phyloP scores from a whole-genome alignment of 2,329 filamentous ascomycete genomes.

The Paraphaeosphaeria minitans region DNA sequence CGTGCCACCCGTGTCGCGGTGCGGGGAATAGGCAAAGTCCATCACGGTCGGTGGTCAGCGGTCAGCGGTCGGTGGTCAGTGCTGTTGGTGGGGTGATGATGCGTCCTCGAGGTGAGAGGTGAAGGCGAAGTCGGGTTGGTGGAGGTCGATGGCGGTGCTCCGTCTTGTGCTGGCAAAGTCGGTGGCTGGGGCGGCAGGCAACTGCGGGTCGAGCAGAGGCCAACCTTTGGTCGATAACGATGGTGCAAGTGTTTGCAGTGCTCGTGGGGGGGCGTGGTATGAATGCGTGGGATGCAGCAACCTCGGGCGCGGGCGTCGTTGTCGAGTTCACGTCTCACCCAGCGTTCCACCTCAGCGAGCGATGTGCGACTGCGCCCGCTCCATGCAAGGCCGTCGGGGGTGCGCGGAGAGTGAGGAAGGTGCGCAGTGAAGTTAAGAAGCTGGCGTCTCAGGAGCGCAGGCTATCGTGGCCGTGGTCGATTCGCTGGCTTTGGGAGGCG shows the following conservation, averaged over 20 bases:
- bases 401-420: neutral
- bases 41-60: conserved; percentile 40
- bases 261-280: conserved; percentile 27
- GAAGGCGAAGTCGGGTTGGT: conserved; percentile 18
- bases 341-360: conserved; percentile 41
- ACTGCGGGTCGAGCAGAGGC: conserved; percentile 28
- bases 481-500: conserved; percentile 25
- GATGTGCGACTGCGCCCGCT: conserved; percentile 30
- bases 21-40: conserved; percentile 58
- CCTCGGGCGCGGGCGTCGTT: conserved; percentile 19
- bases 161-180: conserved; percentile 13
- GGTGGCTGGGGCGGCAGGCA: conserved; percentile 19
- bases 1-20: conserved; percentile 68
- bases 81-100: conserved; percentile 14
- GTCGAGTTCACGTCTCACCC: conserved; percentile 28
- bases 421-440: conserved; percentile 14
- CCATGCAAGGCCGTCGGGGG: conserved; percentile 44
- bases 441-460: conserved; percentile 17
- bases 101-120: conserved; percentile 17
- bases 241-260: conserved; percentile 25
- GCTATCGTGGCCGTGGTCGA: conserved; percentile 27
- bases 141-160: conserved; percentile 13
- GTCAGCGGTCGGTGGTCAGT: no score
- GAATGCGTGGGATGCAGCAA: conserved; percentile 34
- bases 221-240: conserved; percentile 36